Evolutionary conservation across 164 flowering plant genomes (phyloP).

Genomic region (Vitis vinifera): ASM3070453v1 NC_081821.1:2957001-2957500

Average conservation of each 20-base stretch:
- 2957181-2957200: constrained; percentile 72
- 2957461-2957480: too few species aligned
- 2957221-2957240: constrained; percentile 54
- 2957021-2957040: constrained; percentile 12
- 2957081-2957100: constrained; percentile 25
- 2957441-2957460: too few species aligned
- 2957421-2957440: too few species aligned
- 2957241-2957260: constrained; percentile 64
- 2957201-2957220: constrained; percentile 70
- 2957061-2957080: constrained; percentile 22
- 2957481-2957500: too few species aligned
- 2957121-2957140: constrained; percentile 69
- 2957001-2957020: constrained; percentile 12
- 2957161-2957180: constrained; percentile 61
- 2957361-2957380: background rate
- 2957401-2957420: too few species aligned
- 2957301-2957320: constrained; percentile 66
- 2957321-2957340: constrained; percentile 38
- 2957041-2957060: constrained; percentile 21
- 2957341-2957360: constrained; percentile 42
- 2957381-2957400: too few species aligned
- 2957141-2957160: constrained; percentile 86
- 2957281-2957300: constrained; percentile 61
- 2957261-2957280: constrained; percentile 60
- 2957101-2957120: constrained; percentile 58